These are phyloP conservation scores for Albugo laibachii DNA, from an alignment of 352 stramenopile genomes.

Conservation along the genomic window DNA sequence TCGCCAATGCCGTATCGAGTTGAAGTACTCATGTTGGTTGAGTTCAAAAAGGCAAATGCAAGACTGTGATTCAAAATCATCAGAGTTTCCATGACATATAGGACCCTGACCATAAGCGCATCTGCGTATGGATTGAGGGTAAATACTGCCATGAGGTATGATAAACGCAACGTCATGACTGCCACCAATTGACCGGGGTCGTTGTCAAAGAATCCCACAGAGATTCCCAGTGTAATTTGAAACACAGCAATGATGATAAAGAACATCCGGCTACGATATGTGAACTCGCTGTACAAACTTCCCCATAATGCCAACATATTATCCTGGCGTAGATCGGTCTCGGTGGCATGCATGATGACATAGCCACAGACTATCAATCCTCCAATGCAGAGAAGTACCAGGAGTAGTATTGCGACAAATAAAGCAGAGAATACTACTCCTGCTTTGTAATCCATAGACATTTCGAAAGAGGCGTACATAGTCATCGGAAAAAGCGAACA, in stretches of 20 bases:
- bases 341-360: constrained; percentile 7
- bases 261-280: constrained; percentile 17
- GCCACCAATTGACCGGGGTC: constrained; percentile 13
- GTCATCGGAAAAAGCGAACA: constrained; percentile 19
- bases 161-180: constrained; percentile 13
- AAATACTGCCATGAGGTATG: constrained; percentile 14
- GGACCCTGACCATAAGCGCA: constrained; percentile 1
- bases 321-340: constrained; percentile 12
- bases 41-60: constrained; percentile 15
- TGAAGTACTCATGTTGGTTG: neutral
- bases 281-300: constrained; percentile 16
- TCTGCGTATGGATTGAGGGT: constrained; percentile 15
- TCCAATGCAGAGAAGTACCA: constrained; percentile 11
- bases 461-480: constrained; percentile 15
- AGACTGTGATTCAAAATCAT: constrained; percentile 16
- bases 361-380: constrained; percentile 5
- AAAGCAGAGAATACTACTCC: constrained; percentile 5
- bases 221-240: constrained; percentile 14
- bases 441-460: constrained; percentile 7
- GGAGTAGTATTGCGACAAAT: constrained; percentile 7
- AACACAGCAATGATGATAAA: constrained; percentile 13
- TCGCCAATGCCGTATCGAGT: neutral
- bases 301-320: constrained; percentile 13
- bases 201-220: constrained; percentile 13
- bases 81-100: constrained; percentile 3